phyloP scores from a whole-genome alignment of 345 rosid genomes.

The Linum tenue region DNA sequence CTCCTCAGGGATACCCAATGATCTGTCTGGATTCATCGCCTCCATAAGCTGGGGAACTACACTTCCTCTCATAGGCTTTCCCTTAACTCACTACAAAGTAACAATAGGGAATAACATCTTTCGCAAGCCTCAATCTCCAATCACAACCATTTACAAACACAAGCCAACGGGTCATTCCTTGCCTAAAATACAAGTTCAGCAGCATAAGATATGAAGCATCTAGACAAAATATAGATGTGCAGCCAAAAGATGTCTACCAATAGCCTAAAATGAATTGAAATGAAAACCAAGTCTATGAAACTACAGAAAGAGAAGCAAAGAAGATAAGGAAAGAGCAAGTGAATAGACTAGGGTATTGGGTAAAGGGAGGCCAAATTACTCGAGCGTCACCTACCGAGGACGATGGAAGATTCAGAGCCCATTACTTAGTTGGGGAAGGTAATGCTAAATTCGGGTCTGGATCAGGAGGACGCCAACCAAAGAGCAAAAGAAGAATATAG shows the following conservation, averaged over 20 bases:
- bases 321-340: not conserved
- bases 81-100: too few relatives aligned
- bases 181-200: not conserved
- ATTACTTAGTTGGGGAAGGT: conserved; percentile 13
- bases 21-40: too few relatives aligned
- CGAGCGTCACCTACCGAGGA: conserved; percentile 32
- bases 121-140: not conserved
- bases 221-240: not conserved
- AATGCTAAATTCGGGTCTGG: conserved; percentile 6
- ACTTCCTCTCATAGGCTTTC: too few relatives aligned
- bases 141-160: not conserved
- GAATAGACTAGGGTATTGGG: conserved; percentile 7
- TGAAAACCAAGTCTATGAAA: not conserved
- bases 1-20: too few relatives aligned
- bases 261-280: not conserved
- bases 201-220: not conserved
- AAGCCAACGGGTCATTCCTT: not conserved
- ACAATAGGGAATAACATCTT: too few relatives aligned
- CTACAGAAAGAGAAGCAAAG: not conserved
- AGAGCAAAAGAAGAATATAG: not conserved
- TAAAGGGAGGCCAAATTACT: not conserved
- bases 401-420: conserved; percentile 45
- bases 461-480: not conserved
- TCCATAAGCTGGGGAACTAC: too few relatives aligned
- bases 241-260: not conserved